Base-by-base conservation (phyloP, 768 basidiomycete species). In the Mycena kentingensis region DNA sequence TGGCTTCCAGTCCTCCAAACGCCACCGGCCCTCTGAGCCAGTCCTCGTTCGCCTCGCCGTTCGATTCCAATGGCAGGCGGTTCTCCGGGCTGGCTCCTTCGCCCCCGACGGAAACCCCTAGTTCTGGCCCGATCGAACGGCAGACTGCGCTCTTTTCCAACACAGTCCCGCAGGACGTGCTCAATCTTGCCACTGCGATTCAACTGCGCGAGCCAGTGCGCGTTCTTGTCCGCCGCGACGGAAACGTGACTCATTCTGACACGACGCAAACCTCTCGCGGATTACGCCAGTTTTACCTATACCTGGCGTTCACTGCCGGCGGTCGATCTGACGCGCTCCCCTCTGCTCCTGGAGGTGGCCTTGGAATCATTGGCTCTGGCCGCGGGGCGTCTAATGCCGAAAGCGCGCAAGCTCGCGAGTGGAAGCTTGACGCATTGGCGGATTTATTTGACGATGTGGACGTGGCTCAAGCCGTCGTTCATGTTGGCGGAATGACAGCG, bases 121-220 rank as follows among this genome's bases (percentile, higher is more conserved):
- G 63, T 19, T 56, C 75, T 21, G 68, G 63, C 37, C 55, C 65
- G 1, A 78, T 88, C 41, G 93, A 95, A 60, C 85, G 94, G 22
- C 93, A 95, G 69, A 93, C 92, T 4, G 92, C 90, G 6, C 76
- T 93, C n/a, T 98, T 98, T 71, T 96, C 93, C 31, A 98, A 98
- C 68, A 99, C 97, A 3, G 95, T 97, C 16, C 96, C 93, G 15
- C 93, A 96, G 67, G 97, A 99, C 65, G 97, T 99, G 11, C 82
- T 99, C 57, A 98, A 95, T 67, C 85, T 99, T 35, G 94, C 94
- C 1, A 85, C 91, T 48, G 85, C 89, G 4, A 93, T 99, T 52
- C 90, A 97, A 64, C 82, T 99, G 11, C 85, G 90, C 46, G 97
- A 99, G 68, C 96, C 97, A 19, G 94, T 99, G 35, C 84, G 97